Base-by-base conservation (phyloP, 2,329 filamentous ascomycete species). In the Emericellopsis atlantica region DNA sequence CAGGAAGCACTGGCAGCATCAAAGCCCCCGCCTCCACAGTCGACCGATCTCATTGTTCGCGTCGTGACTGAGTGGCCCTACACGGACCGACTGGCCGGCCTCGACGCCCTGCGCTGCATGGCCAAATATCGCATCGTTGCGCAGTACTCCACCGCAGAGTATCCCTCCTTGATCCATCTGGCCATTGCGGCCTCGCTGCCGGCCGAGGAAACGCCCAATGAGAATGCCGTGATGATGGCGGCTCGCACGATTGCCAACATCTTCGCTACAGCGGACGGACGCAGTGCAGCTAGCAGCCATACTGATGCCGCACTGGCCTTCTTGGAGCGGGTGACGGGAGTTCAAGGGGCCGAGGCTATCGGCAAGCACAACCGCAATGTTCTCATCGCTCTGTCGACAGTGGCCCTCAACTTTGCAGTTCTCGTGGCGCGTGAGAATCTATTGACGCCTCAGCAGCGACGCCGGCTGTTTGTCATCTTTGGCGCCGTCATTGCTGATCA, bases 171-270 rank as follows among this genome's bases (percentile, higher is more conserved):
- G 11, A 62, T 95, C 6, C 67, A 79, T 29, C 57, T 68, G 6
- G 64, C 65, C 16, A 58, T 73, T 3, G 55, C 35, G 49, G 62
- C 32, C 44, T 69, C 46, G 47, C 59, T 47, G 45, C 61, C 56
- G 1, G 35, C 75, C 61, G 70, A 77, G 8, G 63, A 72, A 0
- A 69, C 76, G 2, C 67, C 82, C 0, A 79, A 78, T 32, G 72
- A 81, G 40, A 95, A 95, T 59, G 87, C 87, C 48, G 75, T 78
- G 10, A 95, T 96, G 81, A 84, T 98, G 69, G 80, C 82, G 0
- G 69, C 87, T 11, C 83, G 92, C 4, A 76, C 81, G 12, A 70
- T 96, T 38, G 81, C 79, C 24, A 98, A 98, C 51, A 66, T 95
- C 7, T 95, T 95, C 54, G 73, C 76, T 45, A 85, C 84, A 0